Conservation (phyloP, 805 yeast species). For the Blastobotrys attinorum region DNA sequence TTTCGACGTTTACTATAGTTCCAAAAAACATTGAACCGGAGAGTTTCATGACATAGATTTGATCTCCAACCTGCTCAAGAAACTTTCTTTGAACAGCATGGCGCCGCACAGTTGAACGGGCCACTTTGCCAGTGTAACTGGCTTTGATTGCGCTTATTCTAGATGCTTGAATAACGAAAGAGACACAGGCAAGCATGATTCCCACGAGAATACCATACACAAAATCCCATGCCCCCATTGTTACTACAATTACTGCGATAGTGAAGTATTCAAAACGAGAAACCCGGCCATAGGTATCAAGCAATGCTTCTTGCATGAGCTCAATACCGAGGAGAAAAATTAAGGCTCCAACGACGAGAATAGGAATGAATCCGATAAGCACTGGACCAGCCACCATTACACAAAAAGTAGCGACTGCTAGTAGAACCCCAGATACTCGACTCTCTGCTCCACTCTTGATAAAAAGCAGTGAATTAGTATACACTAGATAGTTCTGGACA, state of each 20-base stretch:
- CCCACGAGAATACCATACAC: constrained; percentile 90
- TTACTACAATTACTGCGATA: constrained; percentile 74
- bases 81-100: constrained; percentile 86
- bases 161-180: constrained; percentile 92
- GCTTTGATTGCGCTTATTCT: constrained; percentile 74
- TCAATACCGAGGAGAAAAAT: constrained; percentile 90
- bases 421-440: constrained; percentile 78
- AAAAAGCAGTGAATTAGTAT: constrained; percentile 86
- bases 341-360: constrained; percentile 90
- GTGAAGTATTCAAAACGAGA: constrained; percentile 75
- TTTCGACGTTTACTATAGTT: constrained; percentile 86
- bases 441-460: constrained; percentile 93
- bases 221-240: constrained; percentile 95
- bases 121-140: constrained; percentile 77
- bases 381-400: constrained; percentile 87
- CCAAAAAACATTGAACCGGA: constrained; percentile 92
- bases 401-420: constrained; percentile 71
- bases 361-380: constrained; percentile 89
- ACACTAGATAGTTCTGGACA: constrained; percentile 89
- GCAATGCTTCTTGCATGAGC: constrained; percentile 73
- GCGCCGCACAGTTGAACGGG: constrained; percentile 85
- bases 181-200: constrained; percentile 80
- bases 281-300: constrained; percentile 75
- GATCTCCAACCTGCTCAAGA: constrained; percentile 77
- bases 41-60: constrained; percentile 77